Percentiles rank a stretch among this genome's conserved stretches.
Evolutionary conservation across 139 green algal genomes (phyloP).

Genomic region (Raphidocelis subcapitata): DNA sequence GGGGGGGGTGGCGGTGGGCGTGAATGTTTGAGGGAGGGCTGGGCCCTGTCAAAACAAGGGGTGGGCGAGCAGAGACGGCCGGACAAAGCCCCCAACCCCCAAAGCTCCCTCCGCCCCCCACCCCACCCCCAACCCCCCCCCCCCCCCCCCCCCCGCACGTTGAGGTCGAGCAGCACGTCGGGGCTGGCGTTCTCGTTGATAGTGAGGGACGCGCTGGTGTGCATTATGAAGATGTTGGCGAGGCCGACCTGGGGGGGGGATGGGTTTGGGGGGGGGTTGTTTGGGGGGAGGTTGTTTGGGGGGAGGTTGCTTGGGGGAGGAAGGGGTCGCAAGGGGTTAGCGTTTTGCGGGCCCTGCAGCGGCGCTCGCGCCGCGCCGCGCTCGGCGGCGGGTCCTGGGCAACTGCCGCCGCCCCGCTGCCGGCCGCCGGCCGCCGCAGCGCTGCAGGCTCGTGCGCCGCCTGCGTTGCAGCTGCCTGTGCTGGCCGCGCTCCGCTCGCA

Average conservation of each 20-base stretch:
- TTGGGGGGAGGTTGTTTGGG: too few species aligned
- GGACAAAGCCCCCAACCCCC: not conserved
- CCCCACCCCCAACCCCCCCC: not conserved
- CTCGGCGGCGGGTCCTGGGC: too few species aligned
- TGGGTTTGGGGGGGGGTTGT: too few species aligned
- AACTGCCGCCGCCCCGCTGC: too few species aligned
- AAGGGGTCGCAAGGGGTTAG: too few species aligned
- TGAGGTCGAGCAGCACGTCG: slow-evolving; percentile 65
- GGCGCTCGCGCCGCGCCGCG: too few species aligned
- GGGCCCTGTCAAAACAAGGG: not conserved
- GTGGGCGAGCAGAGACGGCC: not conserved
- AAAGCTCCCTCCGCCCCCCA: not conserved
- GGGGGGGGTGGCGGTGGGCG: not conserved
- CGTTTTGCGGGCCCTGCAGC: too few species aligned
- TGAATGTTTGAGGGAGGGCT: not conserved
- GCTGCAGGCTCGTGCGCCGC: too few species aligned
- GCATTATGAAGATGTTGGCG: slow-evolving; percentile 68
- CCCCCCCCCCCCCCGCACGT: slow-evolving; percentile 16
- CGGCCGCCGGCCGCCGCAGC: too few species aligned
- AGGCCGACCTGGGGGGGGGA: slow-evolving; percentile 30
- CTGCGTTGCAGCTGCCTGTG: too few species aligned
- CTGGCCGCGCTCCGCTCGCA: too few species aligned
- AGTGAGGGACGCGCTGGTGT: slow-evolving; percentile 66
- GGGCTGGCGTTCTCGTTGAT: slow-evolving; percentile 74
- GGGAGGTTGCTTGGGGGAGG: too few species aligned